Evolutionary conservation across 495 filamentous ascomycete genomes (phyloP).

Genomic region (Rhypophila decipiens): DNA sequence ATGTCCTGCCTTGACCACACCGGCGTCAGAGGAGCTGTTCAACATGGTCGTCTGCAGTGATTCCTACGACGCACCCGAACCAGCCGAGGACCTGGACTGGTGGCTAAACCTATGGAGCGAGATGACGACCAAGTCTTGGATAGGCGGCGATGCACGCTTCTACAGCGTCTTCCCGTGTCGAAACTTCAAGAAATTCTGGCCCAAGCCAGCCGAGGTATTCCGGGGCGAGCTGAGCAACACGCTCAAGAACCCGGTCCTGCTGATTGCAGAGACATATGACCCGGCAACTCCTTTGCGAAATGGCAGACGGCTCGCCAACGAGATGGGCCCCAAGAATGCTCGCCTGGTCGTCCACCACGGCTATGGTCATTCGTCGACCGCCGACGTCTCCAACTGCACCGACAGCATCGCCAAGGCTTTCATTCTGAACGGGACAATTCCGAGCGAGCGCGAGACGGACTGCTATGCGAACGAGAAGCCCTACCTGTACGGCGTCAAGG

Average conservation of each 20-base stretch:
- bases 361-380: constrained; percentile 35
- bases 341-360: constrained; percentile 40
- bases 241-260: constrained; percentile 33
- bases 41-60: constrained; percentile 39
- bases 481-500: constrained; percentile 25
- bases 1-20: constrained; percentile 18
- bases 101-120: constrained; percentile 37
- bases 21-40: constrained; percentile 28
- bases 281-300: constrained; percentile 43
- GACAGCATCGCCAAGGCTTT: constrained; percentile 29
- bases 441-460: constrained; percentile 28
- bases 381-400: constrained; percentile 36
- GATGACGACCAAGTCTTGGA: constrained; percentile 37
- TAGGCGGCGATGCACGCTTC: constrained; percentile 38
- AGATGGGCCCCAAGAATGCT: constrained; percentile 37
- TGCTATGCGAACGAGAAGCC: constrained; percentile 41
- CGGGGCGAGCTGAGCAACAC: constrained; percentile 36
- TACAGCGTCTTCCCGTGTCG: constrained; percentile 36
- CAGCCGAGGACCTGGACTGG: constrained; percentile 33
- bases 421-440: constrained; percentile 31
- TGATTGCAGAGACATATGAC: constrained; percentile 43
- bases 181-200: constrained; percentile 37
- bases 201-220: constrained; percentile 35
- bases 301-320: constrained; percentile 29
- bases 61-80: constrained; percentile 32